phyloP scores from a whole-genome alignment of 805 yeast genomes.

The Lachancea quebecensis region DNA sequence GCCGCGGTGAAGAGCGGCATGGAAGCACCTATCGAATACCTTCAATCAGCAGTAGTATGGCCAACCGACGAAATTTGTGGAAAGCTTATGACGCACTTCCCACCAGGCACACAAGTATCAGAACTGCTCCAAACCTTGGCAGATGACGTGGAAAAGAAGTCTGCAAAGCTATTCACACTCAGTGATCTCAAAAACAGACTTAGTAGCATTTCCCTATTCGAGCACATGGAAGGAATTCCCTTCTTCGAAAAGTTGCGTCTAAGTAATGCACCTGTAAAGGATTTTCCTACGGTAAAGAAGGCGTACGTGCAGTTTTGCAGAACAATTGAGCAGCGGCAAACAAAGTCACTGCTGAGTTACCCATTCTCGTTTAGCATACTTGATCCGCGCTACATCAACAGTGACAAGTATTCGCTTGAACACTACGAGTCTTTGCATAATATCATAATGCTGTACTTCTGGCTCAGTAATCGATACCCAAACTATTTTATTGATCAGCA shows the following conservation, averaged over 20 bases:
- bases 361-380: constrained; percentile 27
- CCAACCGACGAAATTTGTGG: constrained; percentile 72
- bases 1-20: constrained; percentile 41
- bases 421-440: constrained; percentile 59
- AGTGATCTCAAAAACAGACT: constrained; percentile 30
- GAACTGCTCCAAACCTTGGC: constrained; percentile 45
- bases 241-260: constrained; percentile 52
- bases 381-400: constrained; percentile 21
- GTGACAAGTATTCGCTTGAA: constrained; percentile 23
- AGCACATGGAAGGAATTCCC: constrained; percentile 37
- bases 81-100: constrained; percentile 54
- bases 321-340: constrained; percentile 48
- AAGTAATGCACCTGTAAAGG: constrained; percentile 56
- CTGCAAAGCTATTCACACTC: constrained; percentile 21
- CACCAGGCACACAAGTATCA: constrained; percentile 41
- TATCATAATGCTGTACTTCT: constrained; percentile 59
- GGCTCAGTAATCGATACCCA: constrained; percentile 88
- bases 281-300: constrained; percentile 33
- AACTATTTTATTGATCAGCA: constrained; percentile 69
- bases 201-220: constrained; percentile 39
- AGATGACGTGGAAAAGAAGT: constrained; percentile 14
- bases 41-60: constrained; percentile 65
- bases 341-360: constrained; percentile 53
- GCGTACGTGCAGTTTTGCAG: constrained; percentile 43
- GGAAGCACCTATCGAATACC: constrained; percentile 42